phyloP scores from a whole-genome alignment of 306 rosid genomes.

The Malus sieversii region DNA sequence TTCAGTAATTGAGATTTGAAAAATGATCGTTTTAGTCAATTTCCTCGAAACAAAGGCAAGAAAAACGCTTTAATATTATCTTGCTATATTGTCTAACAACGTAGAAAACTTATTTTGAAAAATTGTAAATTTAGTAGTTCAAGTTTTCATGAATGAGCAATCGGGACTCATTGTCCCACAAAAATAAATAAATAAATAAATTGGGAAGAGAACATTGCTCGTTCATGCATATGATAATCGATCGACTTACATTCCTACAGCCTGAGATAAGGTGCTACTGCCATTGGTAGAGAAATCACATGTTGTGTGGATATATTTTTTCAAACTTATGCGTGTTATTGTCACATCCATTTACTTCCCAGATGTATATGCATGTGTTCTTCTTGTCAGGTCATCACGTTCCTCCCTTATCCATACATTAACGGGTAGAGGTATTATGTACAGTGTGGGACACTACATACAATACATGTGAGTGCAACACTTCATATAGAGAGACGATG shows the following conservation, averaged over 20 bases:
- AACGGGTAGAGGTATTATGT: background rate
- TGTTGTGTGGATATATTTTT: background rate
- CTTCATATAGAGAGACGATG: background rate
- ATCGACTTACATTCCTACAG: background rate
- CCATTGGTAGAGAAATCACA: background rate
- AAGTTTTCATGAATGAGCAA: too few relatives aligned
- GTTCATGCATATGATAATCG: background rate
- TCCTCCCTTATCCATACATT: background rate
- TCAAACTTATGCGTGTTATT: background rate
- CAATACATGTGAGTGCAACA: background rate
- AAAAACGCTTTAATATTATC: too few relatives aligned
- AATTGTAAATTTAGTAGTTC: background rate
- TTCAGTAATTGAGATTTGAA: too few relatives aligned
- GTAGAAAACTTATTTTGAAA: too few relatives aligned
- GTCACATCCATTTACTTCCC: background rate
- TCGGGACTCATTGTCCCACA: background rate
- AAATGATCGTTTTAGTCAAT: too few relatives aligned
- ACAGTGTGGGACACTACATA: background rate
- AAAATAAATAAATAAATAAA: too few relatives aligned
- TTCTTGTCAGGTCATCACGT: background rate
- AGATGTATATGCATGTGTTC: background rate
- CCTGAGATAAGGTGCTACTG: too few relatives aligned
- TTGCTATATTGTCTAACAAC: too few relatives aligned
- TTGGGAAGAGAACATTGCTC: background rate
- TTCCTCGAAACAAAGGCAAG: too few relatives aligned